These are phyloP conservation scores for Diaporthe australafricana DNA, from an alignment of 2,329 filamentous ascomycete species.

Conservation along the genomic window DNA sequence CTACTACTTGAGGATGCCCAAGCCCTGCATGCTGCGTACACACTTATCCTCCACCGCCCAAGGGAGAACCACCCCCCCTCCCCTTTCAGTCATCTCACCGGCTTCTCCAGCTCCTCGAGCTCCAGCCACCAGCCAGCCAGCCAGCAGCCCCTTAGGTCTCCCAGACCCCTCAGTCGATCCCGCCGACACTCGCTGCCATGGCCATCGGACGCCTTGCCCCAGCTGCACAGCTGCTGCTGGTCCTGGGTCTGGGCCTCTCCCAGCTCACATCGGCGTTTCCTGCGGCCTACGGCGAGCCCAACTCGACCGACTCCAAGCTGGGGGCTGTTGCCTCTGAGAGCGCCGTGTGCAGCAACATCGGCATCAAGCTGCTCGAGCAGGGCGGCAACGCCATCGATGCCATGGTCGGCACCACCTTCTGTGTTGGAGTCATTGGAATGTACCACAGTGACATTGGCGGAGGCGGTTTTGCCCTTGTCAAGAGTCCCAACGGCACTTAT, in stretches of 20 bases:
- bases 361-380: slow-evolving; percentile 64
- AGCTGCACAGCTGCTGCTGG: slow-evolving; percentile 28
- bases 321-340: slow-evolving; percentile 74
- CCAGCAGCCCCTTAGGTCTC: not conserved
- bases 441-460: slow-evolving; percentile 80
- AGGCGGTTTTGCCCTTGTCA: slow-evolving; percentile 83
- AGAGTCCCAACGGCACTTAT: slow-evolving; percentile 72
- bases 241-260: slow-evolving; percentile 37
- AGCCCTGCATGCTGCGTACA: not conserved
- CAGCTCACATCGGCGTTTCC: slow-evolving; percentile 47
- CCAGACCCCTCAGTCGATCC: not conserved
- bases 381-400: slow-evolving; percentile 77
- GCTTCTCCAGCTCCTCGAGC: not conserved
- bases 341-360: slow-evolving; percentile 69
- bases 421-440: slow-evolving; percentile 73
- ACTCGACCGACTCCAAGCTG: slow-evolving; percentile 41
- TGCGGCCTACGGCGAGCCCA: slow-evolving; percentile 27
- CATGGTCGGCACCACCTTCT: slow-evolving; percentile 72
- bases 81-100: not conserved
- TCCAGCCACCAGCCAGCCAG: not conserved
- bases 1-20: slow-evolving; percentile 1
- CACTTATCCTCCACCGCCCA: not conserved
- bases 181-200: slow-evolving; percentile 25
- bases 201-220: slow-evolving; percentile 13
- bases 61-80: too few species aligned